Base-by-base conservation (phyloP, 2,329 filamentous ascomycete species). In the Aspergillaceae sp. region DNA sequence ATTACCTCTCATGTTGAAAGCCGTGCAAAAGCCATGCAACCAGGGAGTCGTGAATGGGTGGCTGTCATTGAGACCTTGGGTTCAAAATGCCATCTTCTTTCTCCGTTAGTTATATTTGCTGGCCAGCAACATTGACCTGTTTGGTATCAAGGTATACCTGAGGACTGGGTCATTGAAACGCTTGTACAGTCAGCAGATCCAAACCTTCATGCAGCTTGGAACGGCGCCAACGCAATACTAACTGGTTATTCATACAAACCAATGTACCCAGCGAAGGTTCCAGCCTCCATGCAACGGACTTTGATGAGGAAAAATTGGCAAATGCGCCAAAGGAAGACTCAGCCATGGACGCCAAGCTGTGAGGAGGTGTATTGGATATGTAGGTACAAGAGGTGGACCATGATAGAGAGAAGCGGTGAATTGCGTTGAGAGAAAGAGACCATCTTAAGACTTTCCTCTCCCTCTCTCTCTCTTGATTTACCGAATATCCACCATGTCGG, bases 11-110 rank as follows among this genome's bases (percentile, higher is more conserved):
- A n/a, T 43, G 52, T 28, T 26, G 40, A 44, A 46, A 57, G 38
- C 46, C 42, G 29, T 34, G 35, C 45, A 41, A 48, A 52, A 10
- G 19, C 47, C 3, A 11, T 50, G 8, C 41, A 51, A 40, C 46
- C 49, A 38, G 40, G 46, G 11, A 51, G 51, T 53, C 27, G 32
- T 37, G 50, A 52, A 51, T 52, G 43, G 35, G 42, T 50, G 4
- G 48, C 33, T 43, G 42, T 40, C 29, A 52, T 52, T 46, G 30
- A 48, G 35, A 29, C 32, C 33, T 35, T 48, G 32, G 48, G 43
- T 37, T 33, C 36, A 40, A 29, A 11, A 33, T 40, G 47, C 34
- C 47, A 9, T 37, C 28, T 37, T 11, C 36, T 52, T 28, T 40
- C 48, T 36, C 43, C 35, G 10, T 44, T 43, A 9, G 30, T 51